Conservation (phyloP, 306 rosid genomes). For the Dalbergia cultrata region DNA sequence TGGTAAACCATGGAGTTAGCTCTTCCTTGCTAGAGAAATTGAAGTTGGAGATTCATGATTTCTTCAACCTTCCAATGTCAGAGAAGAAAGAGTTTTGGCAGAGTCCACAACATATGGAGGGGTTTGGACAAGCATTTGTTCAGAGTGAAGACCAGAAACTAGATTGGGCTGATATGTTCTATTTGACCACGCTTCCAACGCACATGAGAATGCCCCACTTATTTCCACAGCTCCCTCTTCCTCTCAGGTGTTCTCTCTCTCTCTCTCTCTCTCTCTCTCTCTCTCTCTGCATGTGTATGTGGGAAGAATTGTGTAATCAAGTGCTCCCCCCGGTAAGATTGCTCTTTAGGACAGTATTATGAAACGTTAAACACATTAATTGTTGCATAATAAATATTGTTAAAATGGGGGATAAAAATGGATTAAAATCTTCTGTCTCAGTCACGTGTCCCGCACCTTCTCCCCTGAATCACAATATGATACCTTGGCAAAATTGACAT, state of each 20-base stretch:
- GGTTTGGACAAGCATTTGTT: slow-evolving; percentile 74
- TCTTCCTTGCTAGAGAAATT: slow-evolving; percentile 53
- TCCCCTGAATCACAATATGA: too few species aligned
- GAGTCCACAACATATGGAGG: slow-evolving; percentile 56
- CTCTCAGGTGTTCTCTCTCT: slow-evolving; percentile 51
- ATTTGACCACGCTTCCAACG: slow-evolving; percentile 49
- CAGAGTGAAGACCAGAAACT: slow-evolving; percentile 51
- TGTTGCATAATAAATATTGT: too few species aligned
- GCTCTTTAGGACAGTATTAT: too few species aligned
- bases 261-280: too few species aligned
- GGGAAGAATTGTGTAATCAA: too few species aligned
- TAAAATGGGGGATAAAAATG: too few species aligned
- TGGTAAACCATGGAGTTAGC: slow-evolving; percentile 68
- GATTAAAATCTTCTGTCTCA: too few species aligned
- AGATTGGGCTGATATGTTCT: slow-evolving; percentile 69
- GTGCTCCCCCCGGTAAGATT: too few species aligned
- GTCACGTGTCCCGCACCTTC: too few species aligned
- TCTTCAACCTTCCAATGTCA: slow-evolving; percentile 63
- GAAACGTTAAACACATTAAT: too few species aligned
- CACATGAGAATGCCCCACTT: slow-evolving; percentile 61
- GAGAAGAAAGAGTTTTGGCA: slow-evolving; percentile 69
- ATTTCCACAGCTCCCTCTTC: slow-evolving; percentile 59
- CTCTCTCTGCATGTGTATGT: too few species aligned
- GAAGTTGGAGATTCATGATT: slow-evolving; percentile 50
- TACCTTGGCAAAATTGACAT: too few species aligned